phyloP scores from a whole-genome alignment of 495 filamentous ascomycete genomes.

The Hyaloscypha finlandica region DNA sequence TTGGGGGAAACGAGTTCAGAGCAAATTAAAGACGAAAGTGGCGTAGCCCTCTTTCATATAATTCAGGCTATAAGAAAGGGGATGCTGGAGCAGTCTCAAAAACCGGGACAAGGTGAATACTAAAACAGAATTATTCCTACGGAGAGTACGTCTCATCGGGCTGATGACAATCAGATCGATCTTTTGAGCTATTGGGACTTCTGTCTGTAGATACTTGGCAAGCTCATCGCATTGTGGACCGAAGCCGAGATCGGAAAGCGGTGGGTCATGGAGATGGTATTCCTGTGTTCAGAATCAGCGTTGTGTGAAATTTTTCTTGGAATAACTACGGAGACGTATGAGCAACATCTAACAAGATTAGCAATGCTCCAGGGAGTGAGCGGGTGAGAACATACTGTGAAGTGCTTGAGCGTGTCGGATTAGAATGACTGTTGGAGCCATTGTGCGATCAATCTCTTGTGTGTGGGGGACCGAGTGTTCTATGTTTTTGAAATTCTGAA shows the following conservation, averaged over 20 bases:
- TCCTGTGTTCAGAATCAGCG: slow-evolving; percentile 41
- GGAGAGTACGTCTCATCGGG: slow-evolving; percentile 58
- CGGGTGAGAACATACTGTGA: slow-evolving; percentile 45
- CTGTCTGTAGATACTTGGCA: slow-evolving; percentile 44
- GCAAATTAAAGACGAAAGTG: not conserved
- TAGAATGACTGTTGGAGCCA: slow-evolving; percentile 61
- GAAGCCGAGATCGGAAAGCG: slow-evolving; percentile 53
- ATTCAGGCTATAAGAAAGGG: too few species aligned
- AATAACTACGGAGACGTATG: slow-evolving; percentile 24
- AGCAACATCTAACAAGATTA: slow-evolving; percentile 29
- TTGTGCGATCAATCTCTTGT: slow-evolving; percentile 23
- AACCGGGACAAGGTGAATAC: too few species aligned
- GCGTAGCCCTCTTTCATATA: too few species aligned
- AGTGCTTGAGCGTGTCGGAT: slow-evolving; percentile 60
- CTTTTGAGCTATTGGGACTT: slow-evolving; percentile 47
- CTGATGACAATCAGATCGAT: slow-evolving; percentile 58
- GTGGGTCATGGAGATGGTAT: slow-evolving; percentile 54
- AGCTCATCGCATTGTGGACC: slow-evolving; percentile 51
- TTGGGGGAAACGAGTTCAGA: not conserved
- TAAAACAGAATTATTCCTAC: not conserved
- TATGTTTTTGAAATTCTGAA: too few species aligned
- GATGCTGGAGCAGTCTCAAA: too few species aligned
- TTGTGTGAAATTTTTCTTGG: not conserved
- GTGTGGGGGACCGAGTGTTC: too few species aligned
- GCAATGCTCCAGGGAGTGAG: slow-evolving; percentile 23